Conservation (phyloP, 1,139 yeast species). For the Suhomyces bokatorum region DNA sequence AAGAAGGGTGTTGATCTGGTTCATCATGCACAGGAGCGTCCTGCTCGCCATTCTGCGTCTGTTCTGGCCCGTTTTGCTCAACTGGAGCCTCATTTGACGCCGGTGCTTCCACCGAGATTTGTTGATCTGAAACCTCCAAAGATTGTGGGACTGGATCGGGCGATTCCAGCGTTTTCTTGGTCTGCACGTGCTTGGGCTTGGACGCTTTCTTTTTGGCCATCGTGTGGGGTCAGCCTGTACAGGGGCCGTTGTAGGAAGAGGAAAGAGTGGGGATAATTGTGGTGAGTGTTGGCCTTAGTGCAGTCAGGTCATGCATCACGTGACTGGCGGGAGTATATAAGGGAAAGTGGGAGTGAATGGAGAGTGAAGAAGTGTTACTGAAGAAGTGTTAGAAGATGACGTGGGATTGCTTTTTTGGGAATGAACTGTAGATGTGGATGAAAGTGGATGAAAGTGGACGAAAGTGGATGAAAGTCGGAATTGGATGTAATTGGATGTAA, state of each 20-base stretch:
- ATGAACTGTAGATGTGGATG: too few relatives aligned
- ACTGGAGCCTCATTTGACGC: neutral
- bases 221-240: neutral
- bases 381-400: too few relatives aligned
- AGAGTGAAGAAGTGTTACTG: too few relatives aligned
- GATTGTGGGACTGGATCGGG: neutral
- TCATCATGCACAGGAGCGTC: neutral
- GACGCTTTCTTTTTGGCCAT: constrained; percentile 12
- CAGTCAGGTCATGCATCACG: neutral
- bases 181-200: constrained; percentile 1
- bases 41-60: neutral
- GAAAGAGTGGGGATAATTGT: neutral
- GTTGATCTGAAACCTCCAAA: neutral
- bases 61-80: neutral
- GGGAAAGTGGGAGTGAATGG: too few relatives aligned
- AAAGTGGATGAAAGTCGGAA: too few relatives aligned
- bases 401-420: too few relatives aligned
- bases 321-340: neutral
- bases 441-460: too few relatives aligned
- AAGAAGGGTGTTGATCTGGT: neutral
- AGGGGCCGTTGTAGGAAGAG: neutral
- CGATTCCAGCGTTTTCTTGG: neutral
- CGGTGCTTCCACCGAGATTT: neutral
- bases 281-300: neutral
- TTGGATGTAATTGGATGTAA: too few relatives aligned